These are phyloP conservation scores for Trifolium pratense DNA, from an alignment of 306 rosid genomes.

Conservation along the genomic window DNA sequence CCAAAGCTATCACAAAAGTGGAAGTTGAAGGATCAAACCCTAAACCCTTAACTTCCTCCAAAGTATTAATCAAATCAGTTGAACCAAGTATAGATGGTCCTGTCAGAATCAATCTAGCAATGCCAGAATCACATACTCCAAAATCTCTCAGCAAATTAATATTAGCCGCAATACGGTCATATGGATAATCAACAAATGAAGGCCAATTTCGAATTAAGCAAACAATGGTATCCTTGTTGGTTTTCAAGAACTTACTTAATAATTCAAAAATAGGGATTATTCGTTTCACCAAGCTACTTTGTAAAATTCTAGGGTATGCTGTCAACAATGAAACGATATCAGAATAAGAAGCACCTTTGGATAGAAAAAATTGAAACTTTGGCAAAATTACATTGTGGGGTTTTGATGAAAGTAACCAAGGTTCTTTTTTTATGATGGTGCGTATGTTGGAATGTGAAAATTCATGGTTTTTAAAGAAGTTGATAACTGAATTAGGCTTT, in stretches of 20 bases:
- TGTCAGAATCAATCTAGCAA: background rate
- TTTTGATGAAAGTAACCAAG: background rate
- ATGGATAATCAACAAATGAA: no score
- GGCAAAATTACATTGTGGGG: background rate
- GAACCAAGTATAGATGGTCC: conserved; percentile 8
- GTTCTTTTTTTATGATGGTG: background rate
- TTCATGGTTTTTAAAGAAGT: background rate
- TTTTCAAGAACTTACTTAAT: background rate
- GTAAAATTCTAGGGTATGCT: background rate
- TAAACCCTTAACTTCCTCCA: conserved; percentile 51
- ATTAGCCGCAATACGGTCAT: background rate
- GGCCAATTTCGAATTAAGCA: no score
- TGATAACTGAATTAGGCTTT: background rate
- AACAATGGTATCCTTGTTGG: background rate
- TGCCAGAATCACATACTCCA: background rate
- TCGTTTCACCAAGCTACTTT: background rate
- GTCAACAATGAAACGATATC: background rate
- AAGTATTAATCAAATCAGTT: background rate
- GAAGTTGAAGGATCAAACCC: conserved; percentile 48
- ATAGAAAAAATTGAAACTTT: background rate
- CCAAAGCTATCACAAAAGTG: conserved; percentile 40
- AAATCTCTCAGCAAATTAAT: conserved; percentile 1
- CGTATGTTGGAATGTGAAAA: no score
- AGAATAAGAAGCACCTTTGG: background rate
- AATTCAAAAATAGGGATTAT: background rate